Evolutionary conservation across 768 basidiomycete species (phyloP).

Genomic region (Trametes punicea): DNA sequence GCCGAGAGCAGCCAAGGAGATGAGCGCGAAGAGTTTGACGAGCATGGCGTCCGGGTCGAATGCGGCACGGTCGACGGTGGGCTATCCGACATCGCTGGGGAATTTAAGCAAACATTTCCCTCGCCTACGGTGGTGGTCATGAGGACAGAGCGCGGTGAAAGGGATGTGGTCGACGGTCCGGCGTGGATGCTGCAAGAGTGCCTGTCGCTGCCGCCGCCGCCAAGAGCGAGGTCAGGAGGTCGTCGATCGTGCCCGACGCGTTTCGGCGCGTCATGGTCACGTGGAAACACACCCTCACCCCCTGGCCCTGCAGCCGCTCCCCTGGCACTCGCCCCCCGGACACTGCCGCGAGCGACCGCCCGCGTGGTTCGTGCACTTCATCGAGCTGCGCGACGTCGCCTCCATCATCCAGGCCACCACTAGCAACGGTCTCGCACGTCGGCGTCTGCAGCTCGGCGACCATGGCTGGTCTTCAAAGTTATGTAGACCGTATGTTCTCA

Average conservation of each 20-base stretch:
- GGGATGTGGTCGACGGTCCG: slow-evolving; percentile 2
- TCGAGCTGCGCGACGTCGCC: neutral
- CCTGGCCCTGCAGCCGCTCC: neutral
- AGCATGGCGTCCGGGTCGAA: neutral
- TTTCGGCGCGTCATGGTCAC: slow-evolving; percentile 4
- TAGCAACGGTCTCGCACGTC: neutral
- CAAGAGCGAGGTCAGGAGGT: slow-evolving; percentile 11
- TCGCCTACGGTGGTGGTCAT: neutral
- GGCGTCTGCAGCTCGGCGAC: slow-evolving; percentile 12
- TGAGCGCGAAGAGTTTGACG: neutral
- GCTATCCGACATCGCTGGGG: no score
- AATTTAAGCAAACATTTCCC: neutral
- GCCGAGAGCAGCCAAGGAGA: neutral
- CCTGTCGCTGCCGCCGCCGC: neutral
- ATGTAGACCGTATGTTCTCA: slow-evolving; percentile 71
- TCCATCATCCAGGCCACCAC: neutral
- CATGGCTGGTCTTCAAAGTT: slow-evolving; percentile 91
- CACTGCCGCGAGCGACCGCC: neutral
- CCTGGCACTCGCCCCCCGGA: neutral
- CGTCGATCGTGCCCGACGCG: neutral
- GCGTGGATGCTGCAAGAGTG: neutral
- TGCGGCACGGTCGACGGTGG: no score
- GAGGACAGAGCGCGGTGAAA: neutral
- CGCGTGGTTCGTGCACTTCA: no score
- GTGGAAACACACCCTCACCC: neutral